These are phyloP conservation scores for Obelidium mucronatum DNA, from an alignment of 192 early-diverging fungal genomes.

Conservation along the genomic window DNA sequence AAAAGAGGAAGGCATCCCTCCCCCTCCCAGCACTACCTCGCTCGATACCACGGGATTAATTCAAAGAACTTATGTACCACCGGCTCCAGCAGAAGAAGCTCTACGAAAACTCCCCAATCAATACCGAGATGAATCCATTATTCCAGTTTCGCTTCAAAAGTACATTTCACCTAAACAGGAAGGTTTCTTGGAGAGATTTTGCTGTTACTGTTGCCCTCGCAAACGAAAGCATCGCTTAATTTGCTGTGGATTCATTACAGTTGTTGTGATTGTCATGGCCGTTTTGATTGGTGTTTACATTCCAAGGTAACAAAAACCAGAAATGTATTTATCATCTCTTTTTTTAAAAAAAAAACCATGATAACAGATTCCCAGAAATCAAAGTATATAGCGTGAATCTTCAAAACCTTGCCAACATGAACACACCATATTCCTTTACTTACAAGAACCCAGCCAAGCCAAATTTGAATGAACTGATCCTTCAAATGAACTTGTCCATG, in stretches of 20 bases:
- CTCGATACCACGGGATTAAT: not conserved
- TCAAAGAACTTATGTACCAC: not conserved
- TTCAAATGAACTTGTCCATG: slow-evolving; percentile 30
- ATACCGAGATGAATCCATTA: slow-evolving; percentile 14
- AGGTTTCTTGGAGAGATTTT: not conserved
- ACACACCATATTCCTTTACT: slow-evolving; percentile 10
- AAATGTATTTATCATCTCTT: not conserved
- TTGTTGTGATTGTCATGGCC: slow-evolving; percentile 9
- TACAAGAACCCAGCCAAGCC: not conserved
- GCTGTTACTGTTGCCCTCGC: slow-evolving; percentile 23
- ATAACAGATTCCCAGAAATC: slow-evolving; percentile 16
- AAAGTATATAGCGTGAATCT: slow-evolving; percentile 10
- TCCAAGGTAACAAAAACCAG: not conserved
- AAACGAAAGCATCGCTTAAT: slow-evolving; percentile 13
- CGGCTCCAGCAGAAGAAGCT: too few relatives aligned
- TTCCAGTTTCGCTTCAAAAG: not conserved
- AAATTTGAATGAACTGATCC: not conserved
- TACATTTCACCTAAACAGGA: not conserved
- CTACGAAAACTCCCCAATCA: not conserved
- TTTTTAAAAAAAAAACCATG: not conserved
- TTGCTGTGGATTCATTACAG: slow-evolving; percentile 8
- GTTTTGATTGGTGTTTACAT: slow-evolving; percentile 6
- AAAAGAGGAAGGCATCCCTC: too few relatives aligned
- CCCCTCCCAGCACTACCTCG: too few relatives aligned
- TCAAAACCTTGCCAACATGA: slow-evolving; percentile 1